Evolutionary conservation across 2,329 filamentous ascomycete genomes (phyloP), one percentile per base, ranked within the genome.

Genomic region (Trichoderma aggressivum): DNA sequence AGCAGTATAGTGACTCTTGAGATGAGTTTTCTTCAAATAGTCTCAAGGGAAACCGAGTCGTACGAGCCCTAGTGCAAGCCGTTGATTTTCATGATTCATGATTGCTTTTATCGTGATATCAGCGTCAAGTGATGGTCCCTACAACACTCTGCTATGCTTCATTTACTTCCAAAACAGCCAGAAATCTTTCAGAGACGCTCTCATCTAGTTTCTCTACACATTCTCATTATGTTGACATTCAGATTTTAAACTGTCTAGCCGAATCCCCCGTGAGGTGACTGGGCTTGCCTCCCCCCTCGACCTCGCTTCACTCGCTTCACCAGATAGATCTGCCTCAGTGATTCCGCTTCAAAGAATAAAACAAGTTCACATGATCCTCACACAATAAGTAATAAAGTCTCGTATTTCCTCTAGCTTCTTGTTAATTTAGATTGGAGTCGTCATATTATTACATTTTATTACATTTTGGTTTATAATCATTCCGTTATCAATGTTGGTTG

Each of bases 11-110:
- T 50, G 11, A 14, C 24, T 53, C 47, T 53, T 53, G 3, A 0
- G 10, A 12, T 24, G 10, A 1, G n/a, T 2, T 24, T 24, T 7
- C 11, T 7, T 50, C 24, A 1, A 3, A 3, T 2, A 0, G n/a
- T 21, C 24, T 1, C 5, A 0, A 14, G 3, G 5, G n/a, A 24
- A 24, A 7, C 21, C 3, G 14, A 53, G 21, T 14, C 5, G 11
- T 5, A 53, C 7, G n/a, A 6, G 10, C n/a, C 3, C 47, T 14
- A 6, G 47, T 14, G 5, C n/a, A 53, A 53, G 21, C 24, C 1
- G 5, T 53, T 53, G 11, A 24, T 24, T 53, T 24, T 24, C 43
- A 21, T 11, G 10, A 11, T 21, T 0, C 8, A 50, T 21, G 11
- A 21, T 21, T 10, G 18, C 26, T 0, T 1, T 21, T 7, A 50